These are phyloP conservation scores for Coemansia sp. DNA, from an alignment of 192 early-diverging fungal genomes.

Conservation along the genomic window DNA sequence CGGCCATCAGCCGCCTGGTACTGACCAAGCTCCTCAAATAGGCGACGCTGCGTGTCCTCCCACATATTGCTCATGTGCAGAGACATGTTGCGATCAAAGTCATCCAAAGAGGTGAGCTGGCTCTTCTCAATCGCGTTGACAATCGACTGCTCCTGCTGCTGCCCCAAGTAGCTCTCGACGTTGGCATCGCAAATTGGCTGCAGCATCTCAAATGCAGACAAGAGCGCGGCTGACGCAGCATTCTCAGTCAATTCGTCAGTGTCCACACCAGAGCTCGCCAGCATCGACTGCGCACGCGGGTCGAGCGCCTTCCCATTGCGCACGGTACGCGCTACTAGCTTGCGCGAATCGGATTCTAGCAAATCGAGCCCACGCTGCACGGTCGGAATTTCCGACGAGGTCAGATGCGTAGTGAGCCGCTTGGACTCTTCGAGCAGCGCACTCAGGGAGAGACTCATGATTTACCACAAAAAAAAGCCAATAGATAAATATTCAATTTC, in stretches of 20 bases:
- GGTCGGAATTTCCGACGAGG: conserved; percentile 63
- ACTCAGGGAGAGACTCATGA: conserved; percentile 24
- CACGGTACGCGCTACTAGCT: conserved; percentile 57
- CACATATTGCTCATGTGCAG: conserved; percentile 62
- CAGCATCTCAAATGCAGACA: conserved; percentile 70
- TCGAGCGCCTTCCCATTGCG: conserved; percentile 34
- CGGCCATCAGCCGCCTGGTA: conserved; percentile 27
- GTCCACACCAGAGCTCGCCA: conserved; percentile 79
- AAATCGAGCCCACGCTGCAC: conserved; percentile 85
- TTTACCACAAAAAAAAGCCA: neutral
- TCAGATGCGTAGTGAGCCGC: conserved; percentile 72
- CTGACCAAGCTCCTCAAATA: conserved; percentile 86
- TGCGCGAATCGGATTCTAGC: conserved; percentile 82
- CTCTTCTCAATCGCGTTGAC: conserved; percentile 71
- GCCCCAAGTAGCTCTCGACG: conserved; percentile 72
- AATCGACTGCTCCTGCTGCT: conserved; percentile 77
- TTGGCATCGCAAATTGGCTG: conserved; percentile 78
- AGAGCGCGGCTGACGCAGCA: conserved; percentile 64
- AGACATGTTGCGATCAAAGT: conserved; percentile 66
- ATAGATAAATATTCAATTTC: neutral
- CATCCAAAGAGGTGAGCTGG: conserved; percentile 60
- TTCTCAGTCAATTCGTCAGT: conserved; percentile 64
- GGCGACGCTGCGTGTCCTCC: conserved; percentile 66
- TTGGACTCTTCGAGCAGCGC: conserved; percentile 72
- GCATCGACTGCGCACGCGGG: conserved; percentile 62